Base-by-base conservation (phyloP, 176 grass and related monocot genomes). In the Eragrostis curvula region DNA sequence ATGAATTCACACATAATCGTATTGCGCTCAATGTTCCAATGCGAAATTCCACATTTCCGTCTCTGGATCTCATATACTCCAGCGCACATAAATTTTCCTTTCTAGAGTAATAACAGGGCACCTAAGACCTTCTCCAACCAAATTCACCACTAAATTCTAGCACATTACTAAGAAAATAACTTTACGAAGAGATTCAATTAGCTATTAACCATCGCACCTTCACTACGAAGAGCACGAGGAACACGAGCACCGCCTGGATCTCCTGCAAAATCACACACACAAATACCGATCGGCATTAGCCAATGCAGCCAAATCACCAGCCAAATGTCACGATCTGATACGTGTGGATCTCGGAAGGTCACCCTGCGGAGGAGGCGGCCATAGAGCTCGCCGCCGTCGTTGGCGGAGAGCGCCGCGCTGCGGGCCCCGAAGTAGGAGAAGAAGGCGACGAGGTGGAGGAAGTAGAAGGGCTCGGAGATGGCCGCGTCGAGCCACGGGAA, bases 391-490 rank as follows among this genome's bases (percentile, higher is more conserved):
- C 40, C 18, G 81, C 81, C 80, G 51, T 84, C 71, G 73, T 53
- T 78, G 65, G 86, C 70, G 25, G 87, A 71, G 25, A 80, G 75
- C 56, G 74, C 91, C 53, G 87, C 24, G 77, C 82, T 85, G 79
- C 93, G 93, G 61, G 85, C 89, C 42, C 80, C 93, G 83, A 99
- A 94, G 89, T 96, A 96, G 60, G 93, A 94, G 91, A 96, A 96
- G 77, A 96, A 94, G 50, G 91, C 93, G 72, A 96, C 60, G 58
- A 96, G 67, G 85, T 99, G 93, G 45, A 99, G 88, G 57, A 99
- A 72, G 75, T 99, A 99, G 85, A 85, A 99, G 55, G 96, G 89
- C 73, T 96, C 93, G 1, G 93, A 92, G 57, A 91, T 88, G 64
- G 89, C 78, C 65, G 79, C 27, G 74, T 99, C 85, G 6, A 99